phyloP scores from a whole-genome alignment of 495 filamentous ascomycete genomes.

The Hypoxylon rickii region DNA sequence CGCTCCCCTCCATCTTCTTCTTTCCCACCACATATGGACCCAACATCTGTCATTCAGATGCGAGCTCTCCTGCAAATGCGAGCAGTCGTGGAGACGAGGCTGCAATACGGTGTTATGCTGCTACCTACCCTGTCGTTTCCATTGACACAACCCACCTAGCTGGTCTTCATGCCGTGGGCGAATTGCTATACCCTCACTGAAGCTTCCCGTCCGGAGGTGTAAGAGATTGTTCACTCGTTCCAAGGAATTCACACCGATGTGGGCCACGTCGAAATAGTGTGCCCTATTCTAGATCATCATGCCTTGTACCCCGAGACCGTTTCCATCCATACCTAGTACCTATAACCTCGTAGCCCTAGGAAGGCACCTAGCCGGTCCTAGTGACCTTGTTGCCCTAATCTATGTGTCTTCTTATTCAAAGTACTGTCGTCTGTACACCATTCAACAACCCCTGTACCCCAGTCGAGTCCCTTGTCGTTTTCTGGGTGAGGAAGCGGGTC shows the following conservation, averaged over 20 bases:
- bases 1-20: constrained; percentile 21
- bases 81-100: constrained; percentile 19
- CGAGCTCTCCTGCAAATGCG: constrained; percentile 5
- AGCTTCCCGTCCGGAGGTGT: constrained; percentile 1
- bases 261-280: constrained; percentile 24
- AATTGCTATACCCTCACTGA: no score
- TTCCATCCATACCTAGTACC: constrained; percentile 25
- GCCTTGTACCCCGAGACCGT: constrained; percentile 14
- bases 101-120: constrained; percentile 14
- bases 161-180: constrained; percentile 4
- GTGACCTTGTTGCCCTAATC: constrained; percentile 18
- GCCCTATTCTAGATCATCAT: constrained; percentile 17
- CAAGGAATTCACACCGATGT: constrained; percentile 26
- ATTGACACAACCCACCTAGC: constrained; percentile 4
- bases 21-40: constrained; percentile 19
- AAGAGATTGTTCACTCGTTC: constrained; percentile 4
- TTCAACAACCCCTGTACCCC: constrained; percentile 23
- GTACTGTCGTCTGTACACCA: constrained; percentile 28
- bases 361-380: constrained; percentile 28
- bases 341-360: no score
- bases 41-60: no score
- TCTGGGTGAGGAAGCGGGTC: constrained; percentile 37
- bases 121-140: constrained; percentile 15
- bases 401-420: constrained; percentile 13
- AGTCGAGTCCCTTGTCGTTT: constrained; percentile 28